Evolutionary conservation across 1,139 yeast genomes (phyloP).

Genomic region (Ogataea hybrid): DNA sequence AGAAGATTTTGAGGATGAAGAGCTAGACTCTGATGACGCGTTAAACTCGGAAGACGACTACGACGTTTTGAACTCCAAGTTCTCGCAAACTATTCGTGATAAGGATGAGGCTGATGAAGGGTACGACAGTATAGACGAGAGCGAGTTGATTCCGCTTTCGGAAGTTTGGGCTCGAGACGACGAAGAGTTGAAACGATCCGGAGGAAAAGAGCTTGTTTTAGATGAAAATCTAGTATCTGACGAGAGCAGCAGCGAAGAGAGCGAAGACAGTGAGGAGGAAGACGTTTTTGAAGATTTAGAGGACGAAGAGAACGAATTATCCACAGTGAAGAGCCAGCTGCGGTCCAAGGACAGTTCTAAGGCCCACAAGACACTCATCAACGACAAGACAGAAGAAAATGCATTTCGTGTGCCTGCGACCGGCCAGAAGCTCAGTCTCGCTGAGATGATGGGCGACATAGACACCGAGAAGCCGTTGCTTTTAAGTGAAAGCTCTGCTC

Average conservation of each 20-base stretch:
- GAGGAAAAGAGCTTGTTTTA: constrained; percentile 31
- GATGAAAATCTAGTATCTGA: constrained; percentile 30
- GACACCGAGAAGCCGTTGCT: constrained; percentile 56
- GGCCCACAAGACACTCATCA: constrained; percentile 42
- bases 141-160: constrained; percentile 70
- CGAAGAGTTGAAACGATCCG: constrained; percentile 37
- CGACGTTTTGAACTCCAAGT: constrained; percentile 63
- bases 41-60: constrained; percentile 73
- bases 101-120: constrained; percentile 44
- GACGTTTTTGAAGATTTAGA: constrained; percentile 29
- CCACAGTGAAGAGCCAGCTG: constrained; percentile 29
- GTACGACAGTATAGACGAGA: constrained; percentile 61
- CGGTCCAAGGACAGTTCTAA: constrained; percentile 33
- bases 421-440: constrained; percentile 58
- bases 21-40: constrained; percentile 74
- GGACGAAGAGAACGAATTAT: constrained; percentile 28
- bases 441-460: constrained; percentile 72
- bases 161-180: constrained; percentile 90
- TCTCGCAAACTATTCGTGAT: constrained; percentile 68
- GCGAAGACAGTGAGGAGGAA: constrained; percentile 27
- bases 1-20: constrained; percentile 56
- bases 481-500: constrained; percentile 35
- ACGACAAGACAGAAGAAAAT: constrained; percentile 62
- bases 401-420: constrained; percentile 67
- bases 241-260: constrained; percentile 27